phyloP scores from a whole-genome alignment of 176 grass and related monocot genomes.

The Melocanna baccifera region DNA sequence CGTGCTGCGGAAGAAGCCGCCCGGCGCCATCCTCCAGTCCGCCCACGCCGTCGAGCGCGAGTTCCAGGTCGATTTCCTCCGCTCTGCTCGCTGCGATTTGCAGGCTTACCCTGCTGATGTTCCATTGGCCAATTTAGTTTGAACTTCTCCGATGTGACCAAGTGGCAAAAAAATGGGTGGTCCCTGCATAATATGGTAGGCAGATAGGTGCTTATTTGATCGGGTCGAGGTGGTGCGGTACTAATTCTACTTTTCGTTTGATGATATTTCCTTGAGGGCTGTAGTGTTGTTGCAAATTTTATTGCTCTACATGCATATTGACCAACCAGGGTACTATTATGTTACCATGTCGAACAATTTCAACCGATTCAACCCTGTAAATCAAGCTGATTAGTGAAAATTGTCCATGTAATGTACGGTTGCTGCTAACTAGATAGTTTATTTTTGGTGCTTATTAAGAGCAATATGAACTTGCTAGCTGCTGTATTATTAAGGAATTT shows the following conservation, averaged over 20 bases:
- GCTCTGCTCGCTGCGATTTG: neutral
- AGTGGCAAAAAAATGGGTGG: neutral
- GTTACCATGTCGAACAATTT: neutral
- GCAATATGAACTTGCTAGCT: neutral
- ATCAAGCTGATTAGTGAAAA: neutral
- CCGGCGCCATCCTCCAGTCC: conserved; percentile 79
- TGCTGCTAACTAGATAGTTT: neutral
- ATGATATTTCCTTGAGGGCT: neutral
- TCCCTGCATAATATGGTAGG: neutral
- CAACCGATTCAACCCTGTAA: neutral
- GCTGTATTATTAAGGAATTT: neutral
- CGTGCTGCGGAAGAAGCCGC: conserved; percentile 87
- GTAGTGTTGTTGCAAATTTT: neutral
- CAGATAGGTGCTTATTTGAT: neutral
- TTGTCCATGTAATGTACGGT: too few relatives aligned
- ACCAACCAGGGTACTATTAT: neutral
- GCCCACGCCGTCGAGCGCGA: conserved; percentile 91
- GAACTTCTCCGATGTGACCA: neutral
- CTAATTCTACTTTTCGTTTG: neutral
- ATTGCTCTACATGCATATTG: neutral
- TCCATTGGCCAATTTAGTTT: neutral
- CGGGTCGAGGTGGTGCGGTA: neutral
- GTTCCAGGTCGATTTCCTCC: conserved; percentile 46
- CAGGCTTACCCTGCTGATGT: neutral
- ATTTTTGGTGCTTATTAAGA: neutral